A percentile compares a stretch with the other conserved stretches of the same genome.
Evolutionary conservation across 23 red algal species (phyloP).

Genomic region (Agarophyton chilense): DNA sequence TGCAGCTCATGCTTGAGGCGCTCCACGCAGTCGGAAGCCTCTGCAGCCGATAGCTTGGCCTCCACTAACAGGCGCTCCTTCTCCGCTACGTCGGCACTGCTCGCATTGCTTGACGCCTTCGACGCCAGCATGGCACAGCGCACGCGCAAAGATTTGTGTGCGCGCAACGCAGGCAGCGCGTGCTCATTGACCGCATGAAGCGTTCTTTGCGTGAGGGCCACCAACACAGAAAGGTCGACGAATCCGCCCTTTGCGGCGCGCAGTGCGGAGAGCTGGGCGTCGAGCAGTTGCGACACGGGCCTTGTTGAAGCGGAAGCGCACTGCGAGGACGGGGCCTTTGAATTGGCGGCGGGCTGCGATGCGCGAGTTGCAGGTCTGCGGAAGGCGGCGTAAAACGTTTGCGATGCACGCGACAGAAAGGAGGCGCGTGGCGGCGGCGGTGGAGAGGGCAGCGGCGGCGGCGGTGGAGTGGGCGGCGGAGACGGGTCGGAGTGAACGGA

Average conservation of each 20-base stretch:
- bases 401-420: slow-evolving; percentile 53
- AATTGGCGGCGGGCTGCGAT: not conserved
- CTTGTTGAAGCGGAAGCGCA: not conserved
- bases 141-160: not conserved
- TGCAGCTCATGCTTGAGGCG: slow-evolving; percentile 39
- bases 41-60: slow-evolving; percentile 54
- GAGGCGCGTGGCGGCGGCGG: not conserved
- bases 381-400: slow-evolving; percentile 62
- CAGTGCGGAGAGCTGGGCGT: slow-evolving; percentile 54
- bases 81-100: not conserved
- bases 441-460: not conserved
- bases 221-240: slow-evolving; percentile 47
- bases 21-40: slow-evolving; percentile 46
- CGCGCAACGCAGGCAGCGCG: slow-evolving; percentile 14
- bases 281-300: slow-evolving; percentile 47
- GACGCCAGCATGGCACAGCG: slow-evolving; percentile 3
- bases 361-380: not conserved
- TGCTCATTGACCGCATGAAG: slow-evolving; percentile 13
- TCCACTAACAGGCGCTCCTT: slow-evolving; percentile 69
- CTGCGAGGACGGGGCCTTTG: not conserved
- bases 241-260: slow-evolving; percentile 47
- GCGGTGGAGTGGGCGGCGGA: not conserved
- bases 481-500: slow-evolving; percentile 24
- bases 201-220: slow-evolving; percentile 44
- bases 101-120: not conserved